A percentile compares a stretch with the other conserved stretches of the same genome.
phyloP scores from a whole-genome alignment of 1,284 basidiomycete genomes.

The Vanrija pseudolonga region DNA sequence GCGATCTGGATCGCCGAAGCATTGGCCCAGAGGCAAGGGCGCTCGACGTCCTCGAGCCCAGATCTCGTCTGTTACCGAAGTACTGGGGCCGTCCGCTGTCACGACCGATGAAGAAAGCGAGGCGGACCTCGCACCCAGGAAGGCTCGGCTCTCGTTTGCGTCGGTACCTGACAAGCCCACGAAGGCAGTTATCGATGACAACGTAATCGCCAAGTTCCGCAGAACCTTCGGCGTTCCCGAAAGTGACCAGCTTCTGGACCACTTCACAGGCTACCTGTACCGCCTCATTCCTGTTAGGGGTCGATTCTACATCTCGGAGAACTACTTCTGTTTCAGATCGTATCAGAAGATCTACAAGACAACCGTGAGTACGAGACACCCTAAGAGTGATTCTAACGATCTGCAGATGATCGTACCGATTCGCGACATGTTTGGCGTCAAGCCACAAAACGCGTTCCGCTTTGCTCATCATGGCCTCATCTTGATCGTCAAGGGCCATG shows the following conservation, averaged over 20 bases:
- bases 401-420: constrained; percentile 90
- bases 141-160: not conserved
- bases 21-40: not conserved
- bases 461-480: constrained; percentile 85
- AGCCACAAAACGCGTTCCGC: constrained; percentile 80
- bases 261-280: constrained; percentile 82
- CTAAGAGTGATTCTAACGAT: not conserved
- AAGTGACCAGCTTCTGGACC: constrained; percentile 77
- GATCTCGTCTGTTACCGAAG: constrained; percentile 20
- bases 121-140: not conserved
- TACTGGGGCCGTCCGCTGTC: constrained; percentile 14
- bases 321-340: constrained; percentile 85
- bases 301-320: constrained; percentile 77
- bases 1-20: not conserved
- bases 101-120: constrained; percentile 2
- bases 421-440: constrained; percentile 75
- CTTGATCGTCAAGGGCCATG: constrained; percentile 87
- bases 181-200: constrained; percentile 14
- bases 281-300: constrained; percentile 81
- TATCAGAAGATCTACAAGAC: constrained; percentile 73
- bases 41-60: constrained; percentile 1
- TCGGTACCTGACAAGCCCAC: not conserved
- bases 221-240: constrained; percentile 76
- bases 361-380: constrained; percentile 56
- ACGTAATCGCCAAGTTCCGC: constrained; percentile 58